Base-by-base conservation (phyloP, 306 rosid genomes). In the Corylus americana region DNA sequence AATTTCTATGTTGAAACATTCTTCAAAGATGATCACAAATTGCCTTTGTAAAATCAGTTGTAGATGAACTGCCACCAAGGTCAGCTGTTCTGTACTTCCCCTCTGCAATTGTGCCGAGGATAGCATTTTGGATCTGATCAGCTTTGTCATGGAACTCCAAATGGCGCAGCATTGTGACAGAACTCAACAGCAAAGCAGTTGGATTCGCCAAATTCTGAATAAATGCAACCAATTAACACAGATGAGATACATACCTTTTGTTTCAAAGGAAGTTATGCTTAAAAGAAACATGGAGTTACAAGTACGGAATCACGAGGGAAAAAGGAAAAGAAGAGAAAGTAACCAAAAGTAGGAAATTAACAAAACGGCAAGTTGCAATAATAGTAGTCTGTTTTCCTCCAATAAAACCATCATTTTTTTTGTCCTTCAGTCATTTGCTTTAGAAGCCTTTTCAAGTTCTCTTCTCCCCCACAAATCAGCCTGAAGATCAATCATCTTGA, bases 11-110 rank as follows among this genome's bases (percentile, higher is more conserved):
- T 35, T 68, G 11, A 8, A 51, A n/a, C 70, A 39, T 70, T 31
- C 77, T 74, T 93, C 84, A 91, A 77, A 96, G 96, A 87, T 96
- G 96, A 81, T 87, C 96, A 35, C 87, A 80, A 71, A 96, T 96
- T 69, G 98, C 98, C 4, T 78, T 72, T 1, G 97, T 93, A 74
- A 93, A 96, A 39, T 93, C 96, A 20, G 86, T 68, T 62, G 99
- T 93, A 10, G 91, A 86, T 63, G 99, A 89, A 73, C 70, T 80
- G 61, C 98, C 99, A 12, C 99, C 99, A 20, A 96, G 97, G 86
- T 93, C 99, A 72, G 96, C 99, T 6, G 98, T 96, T 78, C 99
- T 92, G 82, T 87, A 87, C 76, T 88, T 96, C 63, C 98, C 99
- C 80, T 96, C 98, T 0, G 98, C 86, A 79, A 93, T 96, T 73